Evolutionary conservation across 2,329 filamentous ascomycete genomes (phyloP).

Genomic region (Fusarium pseudonygamai): DNA sequence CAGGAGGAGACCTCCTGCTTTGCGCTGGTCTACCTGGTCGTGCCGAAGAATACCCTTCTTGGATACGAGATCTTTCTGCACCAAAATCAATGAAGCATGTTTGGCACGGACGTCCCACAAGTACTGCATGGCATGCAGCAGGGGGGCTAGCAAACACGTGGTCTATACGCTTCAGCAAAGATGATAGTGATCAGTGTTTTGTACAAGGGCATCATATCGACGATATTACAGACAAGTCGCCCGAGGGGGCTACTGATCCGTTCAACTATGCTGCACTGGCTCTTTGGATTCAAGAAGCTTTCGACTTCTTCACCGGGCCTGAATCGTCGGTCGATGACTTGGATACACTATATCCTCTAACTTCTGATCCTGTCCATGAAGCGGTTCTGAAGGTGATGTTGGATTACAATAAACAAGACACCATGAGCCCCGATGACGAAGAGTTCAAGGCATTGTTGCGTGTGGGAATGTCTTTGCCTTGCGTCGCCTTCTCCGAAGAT

Average conservation of each 20-base stretch:
- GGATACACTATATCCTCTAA: background rate
- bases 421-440: background rate
- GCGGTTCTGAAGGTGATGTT: background rate
- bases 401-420: background rate
- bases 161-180: background rate
- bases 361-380: background rate
- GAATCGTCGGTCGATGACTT: accelerated
- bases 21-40: background rate
- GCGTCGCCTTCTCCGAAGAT: accelerated
- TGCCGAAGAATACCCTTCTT: background rate
- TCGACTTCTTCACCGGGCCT: background rate
- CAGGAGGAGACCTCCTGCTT: background rate
- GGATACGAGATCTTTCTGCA: constrained; percentile 2
- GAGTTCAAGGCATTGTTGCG: accelerated
- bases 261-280: accelerated
- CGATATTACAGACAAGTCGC: background rate
- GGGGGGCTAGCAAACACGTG: background rate
- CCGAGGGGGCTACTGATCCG: accelerated
- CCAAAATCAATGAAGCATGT: background rate
- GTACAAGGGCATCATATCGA: background rate
- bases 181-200: background rate
- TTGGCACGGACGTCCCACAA: background rate
- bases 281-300: background rate
- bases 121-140: background rate
- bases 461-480: accelerated